These are phyloP conservation scores for Parmelia sp. DNA, from an alignment of 495 filamentous ascomycete genomes.

Conservation along the genomic window DNA sequence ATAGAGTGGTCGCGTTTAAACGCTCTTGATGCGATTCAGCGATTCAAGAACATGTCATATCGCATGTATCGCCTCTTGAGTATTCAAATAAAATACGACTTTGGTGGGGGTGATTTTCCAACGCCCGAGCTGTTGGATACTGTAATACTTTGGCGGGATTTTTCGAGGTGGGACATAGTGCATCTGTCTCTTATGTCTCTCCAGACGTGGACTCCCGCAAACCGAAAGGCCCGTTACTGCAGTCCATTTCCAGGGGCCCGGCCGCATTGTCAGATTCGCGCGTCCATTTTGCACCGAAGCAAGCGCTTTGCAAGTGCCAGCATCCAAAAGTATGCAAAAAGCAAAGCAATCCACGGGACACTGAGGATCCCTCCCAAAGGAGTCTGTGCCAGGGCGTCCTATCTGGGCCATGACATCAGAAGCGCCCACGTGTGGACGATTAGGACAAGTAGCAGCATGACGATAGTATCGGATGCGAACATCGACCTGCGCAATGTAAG, in stretches of 20 bases:
- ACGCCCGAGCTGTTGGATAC: too few relatives aligned
- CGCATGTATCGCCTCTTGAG: too few relatives aligned
- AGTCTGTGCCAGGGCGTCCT: neutral
- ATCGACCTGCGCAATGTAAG: neutral
- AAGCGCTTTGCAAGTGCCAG: neutral
- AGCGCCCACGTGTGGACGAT: neutral
- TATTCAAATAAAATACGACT: too few relatives aligned
- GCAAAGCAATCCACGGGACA: slow-evolving; percentile 1
- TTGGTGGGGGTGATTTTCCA: too few relatives aligned
- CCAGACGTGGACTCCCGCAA: too few relatives aligned
- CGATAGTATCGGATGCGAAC: neutral
- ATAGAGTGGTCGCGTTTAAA: too few relatives aligned
- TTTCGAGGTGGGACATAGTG: too few relatives aligned
- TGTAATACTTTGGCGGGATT: too few relatives aligned
- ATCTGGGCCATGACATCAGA: neutral
- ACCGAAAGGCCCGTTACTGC: slow-evolving; percentile 8
- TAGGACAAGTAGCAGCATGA: neutral
- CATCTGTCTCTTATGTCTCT: too few relatives aligned
- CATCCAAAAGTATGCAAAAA: slow-evolving; percentile 5
- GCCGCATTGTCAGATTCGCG: too few relatives aligned
- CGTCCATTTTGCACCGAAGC: neutral
- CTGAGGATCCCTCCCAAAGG: neutral
- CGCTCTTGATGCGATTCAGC: too few relatives aligned
- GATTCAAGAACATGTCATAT: too few relatives aligned
- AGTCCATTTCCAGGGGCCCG: neutral